Conservation (phyloP, 2,329 filamentous ascomycete species). For the Fusarium proliferatum region DNA sequence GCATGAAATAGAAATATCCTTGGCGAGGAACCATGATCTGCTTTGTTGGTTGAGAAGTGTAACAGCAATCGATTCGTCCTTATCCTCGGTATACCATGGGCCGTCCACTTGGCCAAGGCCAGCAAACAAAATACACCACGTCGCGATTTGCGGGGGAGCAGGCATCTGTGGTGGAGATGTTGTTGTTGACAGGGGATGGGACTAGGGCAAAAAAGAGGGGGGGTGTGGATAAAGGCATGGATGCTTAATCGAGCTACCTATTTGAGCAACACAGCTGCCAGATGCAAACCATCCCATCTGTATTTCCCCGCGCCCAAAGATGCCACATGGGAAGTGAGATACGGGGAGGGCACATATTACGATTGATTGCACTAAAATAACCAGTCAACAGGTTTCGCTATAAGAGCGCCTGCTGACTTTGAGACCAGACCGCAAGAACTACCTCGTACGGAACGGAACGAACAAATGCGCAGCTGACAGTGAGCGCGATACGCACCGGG, state of each 20-base stretch:
- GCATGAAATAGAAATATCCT: slow-evolving; percentile 1
- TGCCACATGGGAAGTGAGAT: slow-evolving; percentile 17
- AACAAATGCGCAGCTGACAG: slow-evolving; percentile 27
- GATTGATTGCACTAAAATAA: not conserved
- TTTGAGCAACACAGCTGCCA: slow-evolving; percentile 16
- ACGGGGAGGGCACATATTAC: not conserved
- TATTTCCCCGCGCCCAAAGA: slow-evolving; percentile 13
- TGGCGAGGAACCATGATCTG: not conserved
- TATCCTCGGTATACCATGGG: slow-evolving; percentile 21
- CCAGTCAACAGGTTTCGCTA: not conserved
- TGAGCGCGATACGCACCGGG: slow-evolving; percentile 1
- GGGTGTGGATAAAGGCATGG: slow-evolving; percentile 26
- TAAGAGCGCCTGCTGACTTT: slow-evolving; percentile 7
- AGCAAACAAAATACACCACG: slow-evolving; percentile 23
- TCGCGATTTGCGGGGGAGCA: slow-evolving; percentile 36
- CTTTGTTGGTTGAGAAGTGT: no score
- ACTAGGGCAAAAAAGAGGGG: slow-evolving; percentile 1
- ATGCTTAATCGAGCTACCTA: slow-evolving; percentile 15
- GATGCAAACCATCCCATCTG: slow-evolving; percentile 25
- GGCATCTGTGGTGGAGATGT: slow-evolving; percentile 26
- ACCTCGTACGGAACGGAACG: not conserved
- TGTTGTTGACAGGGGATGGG: slow-evolving; percentile 20
- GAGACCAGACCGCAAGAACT: slow-evolving; percentile 14
- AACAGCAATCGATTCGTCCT: not conserved
- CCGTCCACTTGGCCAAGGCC: slow-evolving; percentile 27